Conservation (phyloP, 2,329 filamentous ascomycete genomes). For the Coniochaeta prunicola region DNA sequence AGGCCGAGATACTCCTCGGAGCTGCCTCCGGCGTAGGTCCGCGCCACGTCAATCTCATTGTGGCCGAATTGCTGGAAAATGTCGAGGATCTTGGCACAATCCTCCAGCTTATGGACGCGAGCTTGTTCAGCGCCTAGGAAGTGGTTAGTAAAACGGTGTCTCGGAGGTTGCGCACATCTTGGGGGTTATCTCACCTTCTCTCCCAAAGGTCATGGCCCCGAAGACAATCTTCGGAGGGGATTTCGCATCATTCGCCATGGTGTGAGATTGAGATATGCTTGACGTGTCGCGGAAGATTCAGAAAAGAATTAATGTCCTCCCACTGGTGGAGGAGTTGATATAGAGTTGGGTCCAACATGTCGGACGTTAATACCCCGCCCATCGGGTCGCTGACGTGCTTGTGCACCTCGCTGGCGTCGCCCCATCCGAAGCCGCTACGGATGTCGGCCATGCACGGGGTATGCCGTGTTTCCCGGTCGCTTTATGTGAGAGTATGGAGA, state of each 20-base stretch:
- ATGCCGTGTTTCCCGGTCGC: not conserved
- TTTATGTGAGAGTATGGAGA: too few relatives aligned
- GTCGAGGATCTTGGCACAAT: conserved; percentile 39
- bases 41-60: conserved; percentile 63
- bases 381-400: not conserved
- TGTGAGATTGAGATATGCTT: not conserved
- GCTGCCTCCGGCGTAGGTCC: conserved; percentile 54
- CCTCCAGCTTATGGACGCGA: not conserved
- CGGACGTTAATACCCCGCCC: not conserved
- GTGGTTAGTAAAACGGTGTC: not conserved
- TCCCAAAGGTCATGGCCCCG: not conserved
- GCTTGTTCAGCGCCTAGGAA: not conserved
- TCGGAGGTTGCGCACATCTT: not conserved
- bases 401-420: not conserved
- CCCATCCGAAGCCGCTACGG: not conserved
- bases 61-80: conserved; percentile 59
- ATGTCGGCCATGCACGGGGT: not conserved
- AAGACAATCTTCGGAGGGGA: not conserved
- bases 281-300: not conserved
- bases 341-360: not conserved
- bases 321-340: too few relatives aligned
- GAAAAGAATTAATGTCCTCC: not conserved
- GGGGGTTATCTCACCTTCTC: not conserved
- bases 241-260: not conserved
- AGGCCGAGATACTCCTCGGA: conserved; percentile 48